Evolutionary conservation across 805 yeast species (phyloP).

Genomic region (Candida wancherniae): DNA sequence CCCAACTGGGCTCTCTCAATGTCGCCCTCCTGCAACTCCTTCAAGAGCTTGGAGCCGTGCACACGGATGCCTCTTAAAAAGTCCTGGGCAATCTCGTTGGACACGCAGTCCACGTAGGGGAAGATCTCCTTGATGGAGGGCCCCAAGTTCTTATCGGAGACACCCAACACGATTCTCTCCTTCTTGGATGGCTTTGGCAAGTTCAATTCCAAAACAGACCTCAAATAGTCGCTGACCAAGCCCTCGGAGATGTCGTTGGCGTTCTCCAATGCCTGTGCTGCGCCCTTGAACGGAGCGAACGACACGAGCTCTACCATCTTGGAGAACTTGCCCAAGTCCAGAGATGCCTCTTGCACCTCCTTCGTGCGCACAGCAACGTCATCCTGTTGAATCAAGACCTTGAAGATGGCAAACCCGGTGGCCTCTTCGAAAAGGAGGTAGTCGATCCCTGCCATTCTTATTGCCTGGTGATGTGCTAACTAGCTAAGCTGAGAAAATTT

Average conservation of each 20-base stretch:
- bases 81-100: constrained; percentile 92
- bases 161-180: constrained; percentile 71
- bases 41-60: constrained; percentile 82
- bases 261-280: constrained; percentile 97
- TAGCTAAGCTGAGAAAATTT: constrained; percentile 11
- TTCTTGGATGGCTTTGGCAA: constrained; percentile 74
- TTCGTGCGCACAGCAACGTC: constrained; percentile 85
- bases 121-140: constrained; percentile 91
- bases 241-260: constrained; percentile 98
- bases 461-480: constrained; percentile 6
- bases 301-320: constrained; percentile 90
- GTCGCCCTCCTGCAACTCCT: constrained; percentile 91
- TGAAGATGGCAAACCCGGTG: constrained; percentile 95
- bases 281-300: constrained; percentile 98
- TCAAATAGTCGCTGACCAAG: constrained; percentile 86
- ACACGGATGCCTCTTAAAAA: constrained; percentile 90
- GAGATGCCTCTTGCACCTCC: constrained; percentile 90
- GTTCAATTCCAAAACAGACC: constrained; percentile 83
- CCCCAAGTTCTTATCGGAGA: constrained; percentile 92
- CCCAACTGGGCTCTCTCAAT: constrained; percentile 97
- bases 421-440: constrained; percentile 96
- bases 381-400: constrained; percentile 90
- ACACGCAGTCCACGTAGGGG: constrained; percentile 84
- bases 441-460: constrained; percentile 67
- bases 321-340: constrained; percentile 81